Conservation (phyloP, 805 yeast species). For the Barnettozyma sp. region DNA sequence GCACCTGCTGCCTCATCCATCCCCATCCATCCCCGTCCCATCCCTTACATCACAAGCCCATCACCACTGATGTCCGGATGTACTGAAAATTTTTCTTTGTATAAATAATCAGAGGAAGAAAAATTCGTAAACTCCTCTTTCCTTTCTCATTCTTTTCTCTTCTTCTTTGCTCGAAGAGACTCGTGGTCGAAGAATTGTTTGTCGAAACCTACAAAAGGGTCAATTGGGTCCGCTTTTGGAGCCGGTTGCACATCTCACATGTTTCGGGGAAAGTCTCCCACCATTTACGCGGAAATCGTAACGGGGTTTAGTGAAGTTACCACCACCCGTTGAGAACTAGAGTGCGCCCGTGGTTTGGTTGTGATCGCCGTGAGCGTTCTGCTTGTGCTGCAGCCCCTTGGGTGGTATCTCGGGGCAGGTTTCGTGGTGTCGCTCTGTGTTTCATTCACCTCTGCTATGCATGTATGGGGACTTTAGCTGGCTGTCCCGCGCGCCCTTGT, state of each 20-base stretch:
- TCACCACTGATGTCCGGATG: too few species aligned
- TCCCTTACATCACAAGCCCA: too few species aligned
- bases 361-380: background rate
- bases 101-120: background rate
- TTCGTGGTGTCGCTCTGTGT: too few species aligned
- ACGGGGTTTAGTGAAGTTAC: constrained; percentile 35
- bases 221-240: constrained; percentile 16
- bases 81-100: background rate
- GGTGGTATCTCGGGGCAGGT: too few species aligned
- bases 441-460: too few species aligned
- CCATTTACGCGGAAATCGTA: constrained; percentile 62
- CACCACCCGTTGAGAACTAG: constrained; percentile 28
- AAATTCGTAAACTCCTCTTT: background rate
- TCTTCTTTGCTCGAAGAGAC: too few species aligned
- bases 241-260: too few species aligned
- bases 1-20: too few species aligned
- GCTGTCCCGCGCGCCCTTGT: too few species aligned
- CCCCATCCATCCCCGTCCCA: too few species aligned
- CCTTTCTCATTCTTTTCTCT: constrained; percentile 13
- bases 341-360: background rate
- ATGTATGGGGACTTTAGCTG: too few species aligned
- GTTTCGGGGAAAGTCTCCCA: constrained; percentile 93
- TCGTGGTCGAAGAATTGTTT: constrained; percentile 72
- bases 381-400: too few species aligned
- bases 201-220: constrained; percentile 62